Base-by-base conservation (phyloP, 2,329 filamentous ascomycete genomes). In the Ophiosphaerella narmari region DNA sequence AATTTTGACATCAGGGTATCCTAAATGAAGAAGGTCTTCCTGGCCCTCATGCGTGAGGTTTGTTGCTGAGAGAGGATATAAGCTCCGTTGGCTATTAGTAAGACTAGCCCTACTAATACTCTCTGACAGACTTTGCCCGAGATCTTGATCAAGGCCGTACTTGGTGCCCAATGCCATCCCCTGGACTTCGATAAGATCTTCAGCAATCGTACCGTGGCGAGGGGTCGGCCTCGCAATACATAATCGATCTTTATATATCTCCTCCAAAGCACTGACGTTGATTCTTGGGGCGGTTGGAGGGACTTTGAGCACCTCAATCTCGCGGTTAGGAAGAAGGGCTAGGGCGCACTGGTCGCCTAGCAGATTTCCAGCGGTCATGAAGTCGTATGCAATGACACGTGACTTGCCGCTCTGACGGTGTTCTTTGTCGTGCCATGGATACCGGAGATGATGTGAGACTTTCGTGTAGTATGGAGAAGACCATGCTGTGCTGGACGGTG, bases 371-470 rank as follows among this genome's bases (percentile, higher is more conserved):
- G 77, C 66, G 39, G 78, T 78, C 49, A 85, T 75, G 67, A 85
- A 86, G 57, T 87, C 84, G 58, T 86, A 87, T 0, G 82, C 82
- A 13, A 86, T 79, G 14, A 84, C 71, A 14, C 80, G 75, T 24
- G 77, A 69, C 13, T 77, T 76, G 33, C 79, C 76, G n/a, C 74
- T 69, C 36, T 74, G 72, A 1, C 72, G 72, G 29, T 76, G 71
- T 13, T 73, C 65, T 11, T 74, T 71, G 42, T 79, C 75, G 48
- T 80, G 75, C 57, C 71, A 79, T 1, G 81, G 78, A 48, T 72
- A 70, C 40, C 70, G 65, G 5, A 80, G 50, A 31, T 66, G 70
- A 48, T 78, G 75, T 1, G 73, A 74, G 21, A 72, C 66, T 43
- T 75, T 76, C 1, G 77, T 75, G 46, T 80, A 80, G 29, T 75